phyloP scores from a whole-genome alignment of 495 filamentous ascomycete species.

The Amorphotheca resinae region DNA sequence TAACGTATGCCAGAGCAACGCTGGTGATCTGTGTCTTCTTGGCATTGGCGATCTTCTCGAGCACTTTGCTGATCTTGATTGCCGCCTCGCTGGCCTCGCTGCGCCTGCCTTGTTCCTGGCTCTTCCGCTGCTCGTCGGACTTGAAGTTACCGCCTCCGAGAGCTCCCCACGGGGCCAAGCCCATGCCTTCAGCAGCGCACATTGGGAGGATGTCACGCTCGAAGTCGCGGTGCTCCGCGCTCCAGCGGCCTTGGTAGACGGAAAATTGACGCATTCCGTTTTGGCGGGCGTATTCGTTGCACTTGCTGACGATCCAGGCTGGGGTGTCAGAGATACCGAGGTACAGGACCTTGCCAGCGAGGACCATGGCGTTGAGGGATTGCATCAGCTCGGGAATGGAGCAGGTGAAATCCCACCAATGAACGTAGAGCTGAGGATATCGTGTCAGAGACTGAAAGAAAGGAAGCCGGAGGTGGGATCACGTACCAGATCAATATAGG shows the following conservation, averaged over 20 bases:
- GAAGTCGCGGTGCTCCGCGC: slow-evolving; percentile 47
- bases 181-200: slow-evolving; percentile 57
- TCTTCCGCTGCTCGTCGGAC: slow-evolving; percentile 32
- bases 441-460: neutral
- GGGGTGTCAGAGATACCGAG: slow-evolving; percentile 57
- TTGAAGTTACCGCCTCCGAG: slow-evolving; percentile 55
- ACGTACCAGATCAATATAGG: slow-evolving; percentile 46
- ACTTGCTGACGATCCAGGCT: slow-evolving; percentile 57
- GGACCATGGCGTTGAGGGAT: slow-evolving; percentile 45
- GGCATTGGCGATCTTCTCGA: slow-evolving; percentile 45
- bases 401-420: slow-evolving; percentile 50
- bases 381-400: slow-evolving; percentile 60
- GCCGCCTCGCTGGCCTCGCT: slow-evolving; percentile 20
- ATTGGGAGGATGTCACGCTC: slow-evolving; percentile 63
- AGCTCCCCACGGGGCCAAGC: slow-evolving; percentile 47
- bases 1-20: slow-evolving; percentile 62
- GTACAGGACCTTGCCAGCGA: slow-evolving; percentile 54
- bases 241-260: slow-evolving; percentile 58
- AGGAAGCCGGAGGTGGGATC: slow-evolving; percentile 3
- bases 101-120: slow-evolving; percentile 7
- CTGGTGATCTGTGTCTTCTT: slow-evolving; percentile 40
- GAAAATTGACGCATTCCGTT: slow-evolving; percentile 52
- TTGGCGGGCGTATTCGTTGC: slow-evolving; percentile 54
- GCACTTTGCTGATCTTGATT: slow-evolving; percentile 38
- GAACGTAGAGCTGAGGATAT: slow-evolving; percentile 32